phyloP scores from a whole-genome alignment of 331 rosid genomes.

The Rosa hybrid region DNA sequence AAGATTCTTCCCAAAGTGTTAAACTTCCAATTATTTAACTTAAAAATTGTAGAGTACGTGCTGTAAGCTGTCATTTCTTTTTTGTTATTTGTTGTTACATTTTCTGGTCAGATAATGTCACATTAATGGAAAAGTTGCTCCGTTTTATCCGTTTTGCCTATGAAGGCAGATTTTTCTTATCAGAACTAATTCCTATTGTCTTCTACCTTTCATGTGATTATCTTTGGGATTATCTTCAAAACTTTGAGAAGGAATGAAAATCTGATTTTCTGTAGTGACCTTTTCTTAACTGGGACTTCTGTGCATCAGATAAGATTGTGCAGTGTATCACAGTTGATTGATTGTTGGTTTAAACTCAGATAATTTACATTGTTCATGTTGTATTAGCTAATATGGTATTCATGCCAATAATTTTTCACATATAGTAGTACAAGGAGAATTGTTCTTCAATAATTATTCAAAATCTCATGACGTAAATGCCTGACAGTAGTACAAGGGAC shows the following conservation, averaged over 20 bases:
- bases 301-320: not conserved
- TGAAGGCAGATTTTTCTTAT: not conserved
- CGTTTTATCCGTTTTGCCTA: not conserved
- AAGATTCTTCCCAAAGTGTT: constrained; percentile 13
- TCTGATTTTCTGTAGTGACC: not conserved
- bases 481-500: not conserved
- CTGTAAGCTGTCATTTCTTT: not conserved
- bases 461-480: not conserved
- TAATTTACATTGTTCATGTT: not conserved
- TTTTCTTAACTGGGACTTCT: not conserved
- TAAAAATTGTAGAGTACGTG: not conserved
- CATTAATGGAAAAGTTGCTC: not conserved
- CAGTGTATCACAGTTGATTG: not conserved
- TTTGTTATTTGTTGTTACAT: not conserved
- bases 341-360: not conserved
- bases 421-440: not conserved
- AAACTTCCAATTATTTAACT: not conserved
- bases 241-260: not conserved
- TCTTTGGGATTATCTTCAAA: not conserved
- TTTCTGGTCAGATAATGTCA: not conserved
- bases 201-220: not conserved
- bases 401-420: not conserved
- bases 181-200: not conserved
- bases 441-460: not conserved
- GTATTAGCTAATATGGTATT: not conserved